phyloP scores from a whole-genome alignment of 148 eudicot genomes.

The Cornus controversa region DNA sequence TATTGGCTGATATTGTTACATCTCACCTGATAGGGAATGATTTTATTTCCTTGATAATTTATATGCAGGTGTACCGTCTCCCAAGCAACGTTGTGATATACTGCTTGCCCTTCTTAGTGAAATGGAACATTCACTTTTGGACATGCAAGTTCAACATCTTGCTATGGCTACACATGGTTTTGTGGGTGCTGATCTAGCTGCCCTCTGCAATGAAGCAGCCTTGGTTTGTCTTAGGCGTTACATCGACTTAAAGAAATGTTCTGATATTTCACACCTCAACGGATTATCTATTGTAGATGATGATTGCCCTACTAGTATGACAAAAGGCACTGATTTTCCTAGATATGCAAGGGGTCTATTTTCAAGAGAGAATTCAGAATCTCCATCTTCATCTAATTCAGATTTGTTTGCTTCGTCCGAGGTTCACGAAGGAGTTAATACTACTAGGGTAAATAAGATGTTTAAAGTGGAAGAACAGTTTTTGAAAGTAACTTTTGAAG shows the following conservation, averaged over 20 bases:
- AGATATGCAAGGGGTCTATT: conserved; percentile 13
- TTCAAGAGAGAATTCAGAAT: conserved; percentile 27
- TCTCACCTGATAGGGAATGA: too few relatives aligned
- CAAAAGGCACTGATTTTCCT: conserved; percentile 18
- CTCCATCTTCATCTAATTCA: conserved; percentile 33
- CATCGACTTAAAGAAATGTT: conserved; percentile 26
- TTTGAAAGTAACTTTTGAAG: conserved; percentile 56
- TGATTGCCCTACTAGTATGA: conserved; percentile 19
- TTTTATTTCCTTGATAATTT: conserved; percentile 5
- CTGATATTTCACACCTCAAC: conserved; percentile 18
- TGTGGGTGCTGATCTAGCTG: conserved; percentile 93
- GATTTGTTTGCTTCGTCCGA: conserved; percentile 24
- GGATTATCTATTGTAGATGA: conserved; percentile 17
- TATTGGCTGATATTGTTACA: not conserved
- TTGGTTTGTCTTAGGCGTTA: conserved; percentile 65
- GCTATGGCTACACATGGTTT: conserved; percentile 81
- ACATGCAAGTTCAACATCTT: conserved; percentile 56
- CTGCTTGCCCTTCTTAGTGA: conserved; percentile 59
- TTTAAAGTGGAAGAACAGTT: conserved; percentile 14
- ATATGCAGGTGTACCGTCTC: conserved; percentile 86
- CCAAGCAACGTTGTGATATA: conserved; percentile 74
- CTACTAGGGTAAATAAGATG: conserved; percentile 4
- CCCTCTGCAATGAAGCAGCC: conserved; percentile 83
- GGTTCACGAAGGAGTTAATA: conserved; percentile 11
- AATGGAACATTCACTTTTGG: conserved; percentile 63